Conservation (phyloP, 73 alveolate genomes). For the Stentor roeselii region DNA sequence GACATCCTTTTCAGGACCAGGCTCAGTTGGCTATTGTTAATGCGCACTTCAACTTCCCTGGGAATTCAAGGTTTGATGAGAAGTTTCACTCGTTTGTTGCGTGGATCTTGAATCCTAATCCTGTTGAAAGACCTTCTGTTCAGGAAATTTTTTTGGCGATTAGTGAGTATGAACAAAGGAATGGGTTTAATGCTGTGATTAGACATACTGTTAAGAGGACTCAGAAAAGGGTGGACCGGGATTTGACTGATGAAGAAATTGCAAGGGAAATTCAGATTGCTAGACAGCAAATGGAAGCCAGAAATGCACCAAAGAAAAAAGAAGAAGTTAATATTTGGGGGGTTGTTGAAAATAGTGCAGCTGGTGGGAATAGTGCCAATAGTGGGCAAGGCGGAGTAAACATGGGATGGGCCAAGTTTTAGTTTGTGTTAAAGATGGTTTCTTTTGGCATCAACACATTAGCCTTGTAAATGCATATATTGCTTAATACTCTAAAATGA, state of each 20-base stretch:
- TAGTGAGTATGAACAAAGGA: slow-evolving; percentile 61
- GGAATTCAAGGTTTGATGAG: slow-evolving; percentile 51
- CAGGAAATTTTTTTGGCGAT: slow-evolving; percentile 54
- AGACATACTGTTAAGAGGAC: slow-evolving; percentile 45
- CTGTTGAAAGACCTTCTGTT: slow-evolving; percentile 80
- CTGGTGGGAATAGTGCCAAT: not conserved
- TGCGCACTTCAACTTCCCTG: slow-evolving; percentile 85
- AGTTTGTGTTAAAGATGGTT: no score
- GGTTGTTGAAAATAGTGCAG: not conserved
- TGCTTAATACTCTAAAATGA: no score
- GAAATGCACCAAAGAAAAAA: not conserved
- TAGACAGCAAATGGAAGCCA: slow-evolving; percentile 30
- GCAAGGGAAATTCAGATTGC: slow-evolving; percentile 25
- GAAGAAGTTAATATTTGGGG: not conserved
- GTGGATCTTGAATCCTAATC: slow-evolving; percentile 87
- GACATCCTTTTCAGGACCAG: slow-evolving; percentile 94
- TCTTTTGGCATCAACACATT: no score
- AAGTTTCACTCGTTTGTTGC: slow-evolving; percentile 86
- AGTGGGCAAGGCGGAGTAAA: no score
- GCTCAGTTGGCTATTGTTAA: slow-evolving; percentile 83
- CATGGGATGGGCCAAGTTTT: not conserved
- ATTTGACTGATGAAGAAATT: slow-evolving; percentile 50
- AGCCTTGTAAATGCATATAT: no score
- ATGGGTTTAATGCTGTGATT: slow-evolving; percentile 49
- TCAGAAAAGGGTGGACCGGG: slow-evolving; percentile 28